These are phyloP conservation scores for Seiridium cupressi DNA, from an alignment of 2,329 filamentous ascomycete species.

Conservation along the genomic window DNA sequence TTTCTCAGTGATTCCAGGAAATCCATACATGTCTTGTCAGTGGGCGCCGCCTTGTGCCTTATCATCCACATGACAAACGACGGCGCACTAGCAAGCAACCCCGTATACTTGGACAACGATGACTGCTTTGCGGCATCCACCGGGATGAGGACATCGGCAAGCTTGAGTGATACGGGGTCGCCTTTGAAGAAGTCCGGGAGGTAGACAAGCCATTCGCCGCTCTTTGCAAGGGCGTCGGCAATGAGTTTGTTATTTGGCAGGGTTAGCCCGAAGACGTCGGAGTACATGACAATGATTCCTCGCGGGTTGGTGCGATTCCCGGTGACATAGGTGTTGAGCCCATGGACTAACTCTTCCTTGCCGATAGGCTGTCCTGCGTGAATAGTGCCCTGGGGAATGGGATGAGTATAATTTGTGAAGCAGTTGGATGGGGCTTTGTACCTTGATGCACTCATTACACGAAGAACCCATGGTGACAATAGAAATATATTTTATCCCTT, in stretches of 20 bases:
- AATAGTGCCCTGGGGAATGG: conserved; percentile 3
- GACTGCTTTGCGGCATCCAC: conserved; percentile 7
- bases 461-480: not conserved
- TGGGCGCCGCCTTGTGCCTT: conserved; percentile 28
- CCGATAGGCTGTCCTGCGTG: conserved; percentile 24
- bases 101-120: conserved; percentile 30
- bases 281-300: conserved; percentile 45
- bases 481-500: not conserved
- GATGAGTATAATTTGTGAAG: not conserved
- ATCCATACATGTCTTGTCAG: conserved; percentile 31
- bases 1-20: conserved; percentile 28
- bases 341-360: conserved; percentile 37
- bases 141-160: conserved; percentile 13
- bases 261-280: conserved; percentile 50
- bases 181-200: conserved; percentile 52
- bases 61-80: conserved; percentile 29
- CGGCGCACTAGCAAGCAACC: conserved; percentile 30
- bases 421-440: not conserved
- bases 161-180: conserved; percentile 25
- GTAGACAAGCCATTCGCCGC: conserved; percentile 42
- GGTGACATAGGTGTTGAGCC: conserved; percentile 43
- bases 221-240: conserved; percentile 46
- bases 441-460: conserved; percentile 1
- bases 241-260: conserved; percentile 46
- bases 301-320: conserved; percentile 28